Base-by-base conservation (phyloP, 2,329 filamentous ascomycete species). In the Cylindrodendrum hubeiense region DNA sequence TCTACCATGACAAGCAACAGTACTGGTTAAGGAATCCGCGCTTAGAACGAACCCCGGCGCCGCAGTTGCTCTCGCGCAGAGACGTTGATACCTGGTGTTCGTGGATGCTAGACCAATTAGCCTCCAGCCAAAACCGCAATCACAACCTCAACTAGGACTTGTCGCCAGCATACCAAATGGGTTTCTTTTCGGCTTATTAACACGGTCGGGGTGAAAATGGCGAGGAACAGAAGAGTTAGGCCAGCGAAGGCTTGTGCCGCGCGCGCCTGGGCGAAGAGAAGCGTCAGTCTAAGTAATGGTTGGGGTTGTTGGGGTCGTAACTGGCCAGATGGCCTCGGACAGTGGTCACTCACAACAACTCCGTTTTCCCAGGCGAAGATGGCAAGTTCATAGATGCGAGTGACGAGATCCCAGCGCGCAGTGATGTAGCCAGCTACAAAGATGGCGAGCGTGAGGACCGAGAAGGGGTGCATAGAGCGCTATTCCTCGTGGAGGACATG, bases 401-500 rank as follows among this genome's bases (percentile, higher is more conserved):
- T 98, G 73, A 98, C 94, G 69, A 99, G 91, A 83, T 98, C 96
- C 95, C 96, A 99, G 86, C 96, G 93, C 79, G 96, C 96, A 83
- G 96, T 99, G 81, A 95, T 98, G 87, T 99, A 99, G 82, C 96
- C 96, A 85, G 96, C 95, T 87, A 98, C 92, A 86, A 99, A 99
- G 85, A 99, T 98, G 84, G 93, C 94, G 84, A 97, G 90, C 77
- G 95, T 97, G 82, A 98, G 89, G 81, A 95, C 86, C 70, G 95
- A 98, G 86, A 98, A 98, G 78, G 95, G 94, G 94, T 98, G 95
- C 95, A 98, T 98, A 87, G 86, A 88, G 83, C 82, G 81, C 77
- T 82, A 80, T 78, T 77, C 72, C 69, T 69, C 65, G 65, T 72
- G 78, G 75, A 76, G 79, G 74, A 78, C 84, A 86, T 85, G 79